Conservation (phyloP, 2,329 filamentous ascomycete genomes). For the Penicillium griseofulvum region DNA sequence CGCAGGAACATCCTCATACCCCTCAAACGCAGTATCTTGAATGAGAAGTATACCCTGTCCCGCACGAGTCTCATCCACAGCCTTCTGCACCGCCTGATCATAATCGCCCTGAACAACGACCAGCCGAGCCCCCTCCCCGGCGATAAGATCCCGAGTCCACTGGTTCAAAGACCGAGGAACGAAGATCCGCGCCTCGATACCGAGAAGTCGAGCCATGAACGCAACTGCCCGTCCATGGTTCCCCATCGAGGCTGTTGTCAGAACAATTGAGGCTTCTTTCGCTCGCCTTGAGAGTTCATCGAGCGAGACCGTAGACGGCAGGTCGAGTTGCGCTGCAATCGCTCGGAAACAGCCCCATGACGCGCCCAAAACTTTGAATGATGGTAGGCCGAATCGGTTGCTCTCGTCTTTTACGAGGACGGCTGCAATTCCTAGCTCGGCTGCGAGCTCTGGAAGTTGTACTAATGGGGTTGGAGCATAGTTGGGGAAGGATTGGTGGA, state of each 20-base stretch:
- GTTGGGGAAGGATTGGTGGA: constrained; percentile 59
- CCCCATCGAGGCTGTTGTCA: constrained; percentile 69
- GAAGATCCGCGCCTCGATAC: constrained; percentile 57
- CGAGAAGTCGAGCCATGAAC: constrained; percentile 62
- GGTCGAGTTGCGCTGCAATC: constrained; percentile 46
- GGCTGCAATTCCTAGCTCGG: constrained; percentile 55
- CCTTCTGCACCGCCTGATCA: constrained; percentile 58
- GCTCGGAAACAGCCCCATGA: constrained; percentile 69
- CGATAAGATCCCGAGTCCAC: constrained; percentile 55
- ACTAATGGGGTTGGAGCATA: constrained; percentile 58
- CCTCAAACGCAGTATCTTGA: constrained; percentile 66
- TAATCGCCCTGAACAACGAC: constrained; percentile 59
- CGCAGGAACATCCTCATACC: constrained; percentile 64
- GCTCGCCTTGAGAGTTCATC: constrained; percentile 43
- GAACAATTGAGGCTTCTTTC: constrained; percentile 33
- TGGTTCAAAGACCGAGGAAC: constrained; percentile 60
- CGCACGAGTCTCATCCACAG: constrained; percentile 41
- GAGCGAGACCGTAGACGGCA: constrained; percentile 46
- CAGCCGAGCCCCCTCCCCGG: constrained; percentile 62
- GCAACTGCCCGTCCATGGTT: constrained; percentile 75
- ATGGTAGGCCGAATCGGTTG: constrained; percentile 64
- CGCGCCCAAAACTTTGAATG: constrained; percentile 79
- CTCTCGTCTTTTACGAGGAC: constrained; percentile 72
- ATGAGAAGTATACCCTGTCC: constrained; percentile 55
- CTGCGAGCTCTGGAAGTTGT: constrained; percentile 54